Base-by-base conservation (phyloP, 208 protist species). In the Kentomonas sorsogonicus region DNA sequence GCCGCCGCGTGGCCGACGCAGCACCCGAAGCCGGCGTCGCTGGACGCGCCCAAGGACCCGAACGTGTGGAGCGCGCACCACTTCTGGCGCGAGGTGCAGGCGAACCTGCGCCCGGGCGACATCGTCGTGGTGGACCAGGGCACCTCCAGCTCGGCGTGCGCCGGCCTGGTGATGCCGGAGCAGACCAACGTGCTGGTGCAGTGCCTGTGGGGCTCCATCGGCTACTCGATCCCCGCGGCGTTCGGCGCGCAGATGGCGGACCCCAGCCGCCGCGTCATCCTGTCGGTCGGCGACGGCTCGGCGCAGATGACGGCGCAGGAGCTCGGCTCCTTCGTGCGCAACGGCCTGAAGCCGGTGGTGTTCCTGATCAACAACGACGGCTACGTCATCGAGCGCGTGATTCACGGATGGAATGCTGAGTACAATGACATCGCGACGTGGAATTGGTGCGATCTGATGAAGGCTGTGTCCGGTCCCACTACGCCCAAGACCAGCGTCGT, bases 271-370 rank as follows among this genome's bases (percentile, higher is more conserved):
- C 72, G 72, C 30, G 68, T 83, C 2, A 48, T 83, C 16, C 74
- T 61, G 50, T 51, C 79, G 38, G 41, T 70, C n/a, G 76, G 76
- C 41, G 76, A 83, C 43, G 76, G 76, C 7, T 66, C 70, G 11
- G 70, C 71, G 30, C 76, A 83, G 66, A 83, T 83, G 76, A 83
- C 72, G 38, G 62, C 73, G 16, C 76, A 83, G 55, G 76, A 83
- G 48, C 26, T 33, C 20, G 53, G 62, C 22, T 22, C 41, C 40
- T 59, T 61, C 53, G 18, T 40, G 26, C 62, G 62, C 53, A 22
- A 53, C 53, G 46, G 50, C 46, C 62, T 68, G 23, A 33, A 27
- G 15, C 27, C 53, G 23, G 38, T 54, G 36, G 10, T 61, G 33
- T 52, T 68, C 53, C 46, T 68, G 18, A 29, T 68, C 16, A 68